Conservation (phyloP, 805 yeast species). For the Pichia californica region DNA sequence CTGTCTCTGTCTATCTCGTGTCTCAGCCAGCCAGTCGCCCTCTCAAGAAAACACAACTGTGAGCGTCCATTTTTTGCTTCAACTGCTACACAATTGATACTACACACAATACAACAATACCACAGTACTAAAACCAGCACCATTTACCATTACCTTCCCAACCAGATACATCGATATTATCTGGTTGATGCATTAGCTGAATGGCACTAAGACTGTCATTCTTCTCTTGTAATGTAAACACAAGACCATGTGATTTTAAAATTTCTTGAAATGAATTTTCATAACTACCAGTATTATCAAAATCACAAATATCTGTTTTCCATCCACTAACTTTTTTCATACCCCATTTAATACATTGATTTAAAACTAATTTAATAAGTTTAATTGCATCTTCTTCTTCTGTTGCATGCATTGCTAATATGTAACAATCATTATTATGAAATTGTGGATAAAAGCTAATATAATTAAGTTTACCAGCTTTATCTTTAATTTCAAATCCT, state of each 20-base stretch:
- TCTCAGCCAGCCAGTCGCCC: too few species aligned
- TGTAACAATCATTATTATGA: neutral
- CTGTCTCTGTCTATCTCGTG: too few species aligned
- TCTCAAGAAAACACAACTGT: too few species aligned
- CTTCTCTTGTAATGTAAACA: neutral
- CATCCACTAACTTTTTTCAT: neutral
- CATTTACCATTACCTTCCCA: constrained; percentile 17
- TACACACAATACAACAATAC: too few species aligned
- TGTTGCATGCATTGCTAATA: neutral
- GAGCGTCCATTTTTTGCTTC: too few species aligned
- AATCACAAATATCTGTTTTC: neutral
- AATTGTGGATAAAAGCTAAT: neutral
- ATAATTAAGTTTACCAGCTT: neutral
- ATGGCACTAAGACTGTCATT: constrained; percentile 1
- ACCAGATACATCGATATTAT: neutral
- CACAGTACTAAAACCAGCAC: constrained; percentile 20
- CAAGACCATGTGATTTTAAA: neutral
- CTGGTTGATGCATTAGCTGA: neutral
- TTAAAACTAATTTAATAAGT: neutral
- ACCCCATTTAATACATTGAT: neutral
- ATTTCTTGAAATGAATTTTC: neutral
- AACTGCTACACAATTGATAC: too few species aligned
- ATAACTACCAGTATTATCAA: neutral
- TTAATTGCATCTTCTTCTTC: neutral
- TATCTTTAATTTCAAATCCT: neutral